Percentiles rank a stretch among this genome's conserved stretches.
Evolutionary conservation across 768 basidiomycete species (phyloP).

Genomic region (Vishniacozyma victoriae): DNA sequence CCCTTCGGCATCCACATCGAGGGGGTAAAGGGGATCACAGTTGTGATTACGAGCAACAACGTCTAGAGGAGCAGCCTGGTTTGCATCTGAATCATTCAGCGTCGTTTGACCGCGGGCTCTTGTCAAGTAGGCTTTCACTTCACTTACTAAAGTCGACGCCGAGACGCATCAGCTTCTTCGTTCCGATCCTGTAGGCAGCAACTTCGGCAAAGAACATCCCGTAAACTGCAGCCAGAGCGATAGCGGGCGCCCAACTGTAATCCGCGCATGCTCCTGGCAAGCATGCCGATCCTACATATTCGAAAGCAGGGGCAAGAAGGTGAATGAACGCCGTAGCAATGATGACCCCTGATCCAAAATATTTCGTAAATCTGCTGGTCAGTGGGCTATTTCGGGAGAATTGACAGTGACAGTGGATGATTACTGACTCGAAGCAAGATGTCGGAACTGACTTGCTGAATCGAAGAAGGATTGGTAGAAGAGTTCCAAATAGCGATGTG

Average conservation of each 20-base stretch:
- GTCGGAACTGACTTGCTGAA: too few species aligned
- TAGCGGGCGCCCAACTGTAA: constrained; percentile 76
- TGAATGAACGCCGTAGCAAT: constrained; percentile 72
- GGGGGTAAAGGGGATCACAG: constrained; percentile 49
- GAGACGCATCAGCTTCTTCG: constrained; percentile 60
- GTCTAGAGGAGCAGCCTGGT: constrained; percentile 31
- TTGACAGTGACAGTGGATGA: too few species aligned
- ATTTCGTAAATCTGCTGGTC: constrained; percentile 77
- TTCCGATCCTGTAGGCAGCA: constrained; percentile 80
- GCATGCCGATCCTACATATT: constrained; percentile 65
- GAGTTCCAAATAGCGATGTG: too few species aligned
- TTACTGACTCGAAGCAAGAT: too few species aligned
- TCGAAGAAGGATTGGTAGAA: too few species aligned
- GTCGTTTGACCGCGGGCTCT: neutral
- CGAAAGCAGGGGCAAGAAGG: constrained; percentile 67
- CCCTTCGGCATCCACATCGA: too few species aligned
- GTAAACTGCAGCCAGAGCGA: constrained; percentile 77
- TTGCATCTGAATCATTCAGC: constrained; percentile 15
- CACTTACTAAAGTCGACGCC: constrained; percentile 52
- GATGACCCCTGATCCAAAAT: constrained; percentile 73
- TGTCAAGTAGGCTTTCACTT: neutral
- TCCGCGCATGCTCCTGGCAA: constrained; percentile 62
- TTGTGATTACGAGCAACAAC: constrained; percentile 31
- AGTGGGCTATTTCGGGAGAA: too few species aligned
- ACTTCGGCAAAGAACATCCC: constrained; percentile 77